A percentile compares a stretch with the other conserved stretches of the same genome.
These are phyloP conservation scores for Stylonectria norvegica DNA, from an alignment of 2,329 filamentous ascomycete genomes.

Conservation along the genomic window DNA sequence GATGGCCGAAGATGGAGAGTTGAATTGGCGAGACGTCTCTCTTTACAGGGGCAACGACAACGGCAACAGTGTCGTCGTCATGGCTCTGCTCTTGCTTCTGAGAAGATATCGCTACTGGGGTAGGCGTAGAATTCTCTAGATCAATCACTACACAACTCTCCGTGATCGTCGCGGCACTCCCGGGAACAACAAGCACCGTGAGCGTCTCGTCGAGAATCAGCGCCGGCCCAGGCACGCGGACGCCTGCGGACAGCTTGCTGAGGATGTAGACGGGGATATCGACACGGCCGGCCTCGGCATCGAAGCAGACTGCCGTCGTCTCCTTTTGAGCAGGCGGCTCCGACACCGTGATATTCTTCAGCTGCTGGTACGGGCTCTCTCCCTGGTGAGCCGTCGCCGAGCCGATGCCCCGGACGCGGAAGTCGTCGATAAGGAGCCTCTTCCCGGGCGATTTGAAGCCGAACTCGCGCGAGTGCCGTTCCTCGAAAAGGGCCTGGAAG, in stretches of 20 bases:
- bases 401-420: slow-evolving; percentile 39
- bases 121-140: slow-evolving; percentile 9
- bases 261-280: slow-evolving; percentile 27
- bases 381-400: slow-evolving; percentile 8
- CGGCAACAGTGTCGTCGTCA: not conserved
- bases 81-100: not conserved
- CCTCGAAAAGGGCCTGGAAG: slow-evolving; percentile 65
- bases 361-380: slow-evolving; percentile 22
- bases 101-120: not conserved
- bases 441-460: slow-evolving; percentile 52
- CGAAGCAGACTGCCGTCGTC: slow-evolving; percentile 13
- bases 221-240: slow-evolving; percentile 30
- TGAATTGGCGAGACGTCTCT: slow-evolving; percentile 62
- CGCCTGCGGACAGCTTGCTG: slow-evolving; percentile 14
- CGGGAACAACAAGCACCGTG: slow-evolving; percentile 65
- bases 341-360: slow-evolving; percentile 11
- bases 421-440: slow-evolving; percentile 41
- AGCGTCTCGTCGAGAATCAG: slow-evolving; percentile 67
- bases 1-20: slow-evolving; percentile 72
- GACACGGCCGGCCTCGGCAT: slow-evolving; percentile 16
- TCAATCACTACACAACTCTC: slow-evolving; percentile 37
- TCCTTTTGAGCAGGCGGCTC: slow-evolving; percentile 6
- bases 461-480: slow-evolving; percentile 71
- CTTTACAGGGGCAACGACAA: slow-evolving; percentile 1
- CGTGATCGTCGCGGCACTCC: slow-evolving; percentile 32